Conservation (phyloP, 495 filamentous ascomycete genomes). For the Talaromyces thailandensis region DNA sequence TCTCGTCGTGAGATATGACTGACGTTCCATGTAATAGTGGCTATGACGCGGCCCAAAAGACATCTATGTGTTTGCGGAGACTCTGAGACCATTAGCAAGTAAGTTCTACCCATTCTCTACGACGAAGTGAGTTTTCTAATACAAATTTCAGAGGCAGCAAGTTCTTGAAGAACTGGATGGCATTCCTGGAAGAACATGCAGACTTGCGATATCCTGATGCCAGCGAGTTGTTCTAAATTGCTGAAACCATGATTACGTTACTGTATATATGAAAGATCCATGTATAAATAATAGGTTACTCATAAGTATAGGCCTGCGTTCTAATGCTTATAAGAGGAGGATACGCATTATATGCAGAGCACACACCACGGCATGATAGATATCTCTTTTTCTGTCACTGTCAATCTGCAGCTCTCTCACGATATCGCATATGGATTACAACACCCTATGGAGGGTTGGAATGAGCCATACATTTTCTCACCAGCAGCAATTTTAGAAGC, state of each 20-base stretch:
- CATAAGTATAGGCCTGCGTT: no score
- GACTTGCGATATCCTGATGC: constrained; percentile 79
- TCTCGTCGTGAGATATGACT: not conserved
- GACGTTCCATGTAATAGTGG: constrained; percentile 45
- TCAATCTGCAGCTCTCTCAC: no score
- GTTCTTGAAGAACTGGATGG: constrained; percentile 86
- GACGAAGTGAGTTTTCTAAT: not conserved
- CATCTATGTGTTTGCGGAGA: constrained; percentile 89
- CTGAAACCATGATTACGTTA: not conserved
- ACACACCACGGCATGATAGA: no score
- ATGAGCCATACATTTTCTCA: no score
- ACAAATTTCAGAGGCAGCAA: constrained; percentile 51
- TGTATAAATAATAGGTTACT: no score
- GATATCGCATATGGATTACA: no score
- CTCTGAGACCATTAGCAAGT: constrained; percentile 81
- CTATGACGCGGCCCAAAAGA: constrained; percentile 88
- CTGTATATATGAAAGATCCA: no score
- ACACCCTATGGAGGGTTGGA: no score
- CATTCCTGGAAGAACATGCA: constrained; percentile 72
- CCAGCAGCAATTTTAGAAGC: no score
- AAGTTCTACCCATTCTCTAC: constrained; percentile 27
- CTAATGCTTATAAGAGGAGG: no score
- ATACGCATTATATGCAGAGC: no score
- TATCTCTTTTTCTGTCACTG: no score
- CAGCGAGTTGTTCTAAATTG: constrained; percentile 23